Evolutionary conservation across 73 alveolate genomes (phyloP).

Genomic region (Uronychia setigera): DNA sequence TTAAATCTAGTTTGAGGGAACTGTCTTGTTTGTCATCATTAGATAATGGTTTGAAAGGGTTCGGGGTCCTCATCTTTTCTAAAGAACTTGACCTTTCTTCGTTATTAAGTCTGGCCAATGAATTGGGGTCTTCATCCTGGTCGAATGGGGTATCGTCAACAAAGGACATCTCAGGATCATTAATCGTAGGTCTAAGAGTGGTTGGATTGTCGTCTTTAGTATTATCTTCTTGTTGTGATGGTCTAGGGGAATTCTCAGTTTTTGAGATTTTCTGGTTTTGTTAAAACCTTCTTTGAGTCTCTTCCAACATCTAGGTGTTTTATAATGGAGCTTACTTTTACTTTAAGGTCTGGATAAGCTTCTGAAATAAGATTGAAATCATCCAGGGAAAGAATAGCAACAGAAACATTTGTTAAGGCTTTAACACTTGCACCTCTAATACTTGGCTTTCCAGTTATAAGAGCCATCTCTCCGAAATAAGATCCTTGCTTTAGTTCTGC

Average conservation of each 20-base stretch:
- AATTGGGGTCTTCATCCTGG: too few relatives aligned
- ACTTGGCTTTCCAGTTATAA: neutral
- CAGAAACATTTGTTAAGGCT: conserved; percentile 37
- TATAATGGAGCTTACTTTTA: neutral
- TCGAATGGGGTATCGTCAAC: too few relatives aligned
- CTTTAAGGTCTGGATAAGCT: conserved; percentile 55
- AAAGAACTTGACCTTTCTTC: too few relatives aligned
- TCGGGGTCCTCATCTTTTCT: too few relatives aligned
- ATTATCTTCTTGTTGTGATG: neutral
- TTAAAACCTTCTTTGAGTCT: neutral
- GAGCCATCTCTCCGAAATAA: conserved; percentile 50
- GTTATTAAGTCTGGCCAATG: too few relatives aligned
- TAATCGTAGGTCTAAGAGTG: neutral
- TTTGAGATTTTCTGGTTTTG: neutral
- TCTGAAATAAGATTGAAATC: conserved; percentile 55
- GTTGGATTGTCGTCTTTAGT: neutral
- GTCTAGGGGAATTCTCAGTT: neutral
- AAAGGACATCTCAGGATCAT: too few relatives aligned
- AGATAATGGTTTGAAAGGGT: too few relatives aligned
- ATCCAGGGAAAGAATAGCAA: conserved; percentile 57
- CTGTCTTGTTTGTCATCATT: too few relatives aligned
- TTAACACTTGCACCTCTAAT: conserved; percentile 44
- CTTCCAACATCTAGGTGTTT: neutral
- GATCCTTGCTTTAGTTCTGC: conserved; percentile 20
- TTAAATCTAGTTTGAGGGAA: too few relatives aligned